Evolutionary conservation across 2,329 filamentous ascomycete species (phyloP).

Genomic region (Aspergillus sp.): DNA sequence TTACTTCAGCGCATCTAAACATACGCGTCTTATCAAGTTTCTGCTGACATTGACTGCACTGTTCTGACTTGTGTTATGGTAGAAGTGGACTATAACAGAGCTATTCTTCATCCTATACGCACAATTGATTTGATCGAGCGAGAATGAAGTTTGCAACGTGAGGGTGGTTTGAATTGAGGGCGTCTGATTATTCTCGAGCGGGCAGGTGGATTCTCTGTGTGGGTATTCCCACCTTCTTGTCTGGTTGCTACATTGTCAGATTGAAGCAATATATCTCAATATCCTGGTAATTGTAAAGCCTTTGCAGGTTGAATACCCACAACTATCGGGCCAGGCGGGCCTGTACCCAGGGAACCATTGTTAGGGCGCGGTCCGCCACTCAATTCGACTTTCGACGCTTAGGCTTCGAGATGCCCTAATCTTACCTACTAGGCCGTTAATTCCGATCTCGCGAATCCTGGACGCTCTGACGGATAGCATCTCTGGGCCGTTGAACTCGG

Average conservation of each 20-base stretch:
- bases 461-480: not conserved
- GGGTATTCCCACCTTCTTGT: no score
- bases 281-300: no score
- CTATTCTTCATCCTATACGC: not conserved
- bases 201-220: no score
- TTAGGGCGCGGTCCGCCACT: not conserved
- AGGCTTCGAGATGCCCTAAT: not conserved
- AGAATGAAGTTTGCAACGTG: not conserved
- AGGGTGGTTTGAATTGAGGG: not conserved
- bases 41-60: not conserved
- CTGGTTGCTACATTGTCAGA: no score
- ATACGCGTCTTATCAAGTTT: not conserved
- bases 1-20: not conserved
- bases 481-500: not conserved
- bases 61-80: not conserved
- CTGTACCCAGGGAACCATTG: not conserved
- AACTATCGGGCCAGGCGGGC: not conserved
- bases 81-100: not conserved
- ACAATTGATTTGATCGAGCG: not conserved
- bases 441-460: not conserved
- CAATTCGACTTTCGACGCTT: not conserved
- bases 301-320: not conserved
- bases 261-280: no score
- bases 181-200: not conserved
- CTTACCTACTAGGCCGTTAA: not conserved